Conservation (phyloP, 2,329 filamentous ascomycete genomes). For the Fusarium lateritium region DNA sequence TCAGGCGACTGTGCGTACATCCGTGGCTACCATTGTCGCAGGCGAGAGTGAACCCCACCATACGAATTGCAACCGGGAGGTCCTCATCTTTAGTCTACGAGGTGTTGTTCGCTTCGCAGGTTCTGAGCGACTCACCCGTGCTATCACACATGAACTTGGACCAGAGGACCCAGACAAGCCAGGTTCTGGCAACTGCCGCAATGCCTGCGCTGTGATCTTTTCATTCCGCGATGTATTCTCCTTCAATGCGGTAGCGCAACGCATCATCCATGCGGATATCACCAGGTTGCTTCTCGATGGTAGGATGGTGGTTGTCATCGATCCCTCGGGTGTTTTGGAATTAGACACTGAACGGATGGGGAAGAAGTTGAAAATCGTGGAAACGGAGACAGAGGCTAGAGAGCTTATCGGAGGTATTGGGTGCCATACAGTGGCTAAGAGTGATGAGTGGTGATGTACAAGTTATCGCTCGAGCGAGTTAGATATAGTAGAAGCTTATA, state of each 20-base stretch:
- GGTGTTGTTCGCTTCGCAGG: conserved; percentile 55
- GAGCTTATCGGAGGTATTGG: conserved; percentile 51
- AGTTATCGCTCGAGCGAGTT: background rate
- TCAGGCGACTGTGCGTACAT: conserved; percentile 49
- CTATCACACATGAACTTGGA: conserved; percentile 50
- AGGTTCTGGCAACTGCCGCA: conserved; percentile 43
- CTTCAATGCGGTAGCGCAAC: conserved; percentile 49
- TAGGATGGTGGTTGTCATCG: conserved; percentile 51
- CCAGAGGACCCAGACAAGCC: conserved; percentile 43
- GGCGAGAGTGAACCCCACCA: conserved; percentile 47
- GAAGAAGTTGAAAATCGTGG: conserved; percentile 40
- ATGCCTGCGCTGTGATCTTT: conserved; percentile 52
- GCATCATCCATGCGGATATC: conserved; percentile 51
- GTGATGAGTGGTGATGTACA: conserved; percentile 40
- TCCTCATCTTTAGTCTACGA: conserved; percentile 52
- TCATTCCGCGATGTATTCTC: conserved; percentile 54
- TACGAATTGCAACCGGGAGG: conserved; percentile 48
- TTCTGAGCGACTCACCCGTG: conserved; percentile 53
- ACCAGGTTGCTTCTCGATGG: conserved; percentile 43
- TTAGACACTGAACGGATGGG: conserved; percentile 31
- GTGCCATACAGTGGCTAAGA: conserved; percentile 47
- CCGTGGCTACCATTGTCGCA: conserved; percentile 50
- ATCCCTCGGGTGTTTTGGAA: conserved; percentile 48
- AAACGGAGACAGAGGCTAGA: conserved; percentile 48
- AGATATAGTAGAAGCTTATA: background rate